Evolutionary conservation across 73 alveolate genomes (phyloP), one percentile per base, ranked within the genome.

Genomic region (Paramecium primaurelia): DNA sequence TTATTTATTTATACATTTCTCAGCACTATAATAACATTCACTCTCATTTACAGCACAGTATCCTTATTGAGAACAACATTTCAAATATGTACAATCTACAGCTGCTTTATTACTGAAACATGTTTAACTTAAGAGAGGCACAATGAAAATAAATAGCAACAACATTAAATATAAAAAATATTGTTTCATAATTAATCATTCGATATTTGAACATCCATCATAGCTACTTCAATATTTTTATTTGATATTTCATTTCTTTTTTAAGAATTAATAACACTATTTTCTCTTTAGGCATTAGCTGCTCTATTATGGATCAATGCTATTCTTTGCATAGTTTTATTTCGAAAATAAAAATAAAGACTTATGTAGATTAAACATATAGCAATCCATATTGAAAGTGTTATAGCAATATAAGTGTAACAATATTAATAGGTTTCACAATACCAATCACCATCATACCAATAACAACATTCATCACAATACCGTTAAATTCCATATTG

Each of bases 11-110:
- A 1, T 34, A 64, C 84, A 64, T 64, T 64, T 64, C 2, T 64
- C 84, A 32, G 84, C 84, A 28, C 84, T 64, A 4, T 64, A 64
- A 64, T 64, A 64, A 64, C 84, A 64, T 7, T 64, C 84, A 64
- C 28, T 64, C 47, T 64, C 42, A 4, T 64, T 6, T 32, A 64
- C 32, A 32, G 84, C 84, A 64, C 84, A 64, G 32, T 3, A 64
- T 8, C 84, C 84, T 64, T 64, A 51, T 28, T 64, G 51, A 32
- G 84, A 28, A 36, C 84, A 64, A 64, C 84, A 64, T 32, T 64
- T 64, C 42, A 64, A 34, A 64, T 28, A 5, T 4, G 14, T 12
- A 64, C 84, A 64, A 32, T 32, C 51, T 4, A 64, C 12, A 28
- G 84, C 51, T 25, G 84, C 84, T 12, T 26, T 32, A 11, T 64